Evolutionary conservation across 2,329 filamentous ascomycete genomes (phyloP), one percentile per base, ranked within the genome.

Genomic region (Clarireedia sp.): DNA sequence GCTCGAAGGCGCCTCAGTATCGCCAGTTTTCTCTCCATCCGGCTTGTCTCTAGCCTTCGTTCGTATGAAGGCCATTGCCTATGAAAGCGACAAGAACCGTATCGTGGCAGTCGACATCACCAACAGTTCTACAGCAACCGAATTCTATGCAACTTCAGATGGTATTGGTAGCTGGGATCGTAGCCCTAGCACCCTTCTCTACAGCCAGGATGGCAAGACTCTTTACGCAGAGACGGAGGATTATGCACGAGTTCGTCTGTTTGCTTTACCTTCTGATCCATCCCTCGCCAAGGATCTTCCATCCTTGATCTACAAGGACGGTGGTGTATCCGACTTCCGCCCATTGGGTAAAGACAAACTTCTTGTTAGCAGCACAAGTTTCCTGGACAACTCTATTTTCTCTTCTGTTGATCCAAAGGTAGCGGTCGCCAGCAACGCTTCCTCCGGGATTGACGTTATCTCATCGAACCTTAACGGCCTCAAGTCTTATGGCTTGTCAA

Each of bases 61-160:
- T 41, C 83, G 86, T 59, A 94, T 92, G 89, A 78, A 79, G 57
- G 78, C 78, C 48, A 77, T 81, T 49, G 81, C 85, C 54, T 95
- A 95, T 67, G 90, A 96, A 70, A 80, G 85, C 14, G 89, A 95
- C 72, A 86, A 86, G 69, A 79, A 84, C 45, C 79, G 82, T 36
- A 73, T 89, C 5, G 71, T 90, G 60, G 70, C 88, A 8, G 76
- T 79, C 1, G 78, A 88, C 61, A 72, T 87, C 46, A 68, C 68
- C 10, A 75, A 81, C 54, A 69, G 80, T 10, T 73, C 73, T 57
- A 76, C 76, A 50, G 78, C 82, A 14, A 73, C 79, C 55, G 81
- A 84, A 63, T 81, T 83, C 57, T 85, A 81, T 62, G 70, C 75
- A 54, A 78, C 79, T 0, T 70, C 75, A 1, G 79, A 86, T 61